Conservation (phyloP, 176 grass and related monocot genomes). For the sorghum (Sorghum bicolor) region DNA sequence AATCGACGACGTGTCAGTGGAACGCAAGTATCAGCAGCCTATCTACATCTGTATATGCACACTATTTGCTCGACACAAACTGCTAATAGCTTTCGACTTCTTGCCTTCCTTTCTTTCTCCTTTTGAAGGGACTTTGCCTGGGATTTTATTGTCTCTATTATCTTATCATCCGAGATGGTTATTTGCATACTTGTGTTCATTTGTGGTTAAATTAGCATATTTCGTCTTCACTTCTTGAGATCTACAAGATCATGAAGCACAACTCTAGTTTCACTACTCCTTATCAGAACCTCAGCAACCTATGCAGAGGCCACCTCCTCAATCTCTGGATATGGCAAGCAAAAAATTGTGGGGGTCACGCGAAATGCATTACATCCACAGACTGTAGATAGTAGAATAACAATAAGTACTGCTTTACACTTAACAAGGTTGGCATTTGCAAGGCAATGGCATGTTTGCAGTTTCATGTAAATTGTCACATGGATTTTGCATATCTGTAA, state of each 20-base stretch:
- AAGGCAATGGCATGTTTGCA: not conserved
- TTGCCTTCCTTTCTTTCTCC: not conserved
- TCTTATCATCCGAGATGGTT: slow-evolving; percentile 7
- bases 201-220: slow-evolving; percentile 3
- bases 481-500: not conserved
- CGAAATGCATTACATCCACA: no score
- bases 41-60: not conserved
- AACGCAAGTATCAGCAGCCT: not conserved
- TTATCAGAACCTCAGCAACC: slow-evolving; percentile 62
- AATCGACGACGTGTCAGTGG: not conserved
- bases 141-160: not conserved
- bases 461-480: not conserved
- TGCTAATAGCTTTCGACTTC: not conserved
- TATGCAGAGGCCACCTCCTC: slow-evolving; percentile 42
- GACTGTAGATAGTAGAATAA: not conserved
- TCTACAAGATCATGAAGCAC: slow-evolving; percentile 45
- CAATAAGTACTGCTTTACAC: not conserved
- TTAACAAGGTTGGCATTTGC: not conserved
- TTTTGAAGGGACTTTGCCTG: not conserved
- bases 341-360: not conserved
- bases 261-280: slow-evolving; percentile 33
- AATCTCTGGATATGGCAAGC: slow-evolving; percentile 36
- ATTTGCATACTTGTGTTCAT: slow-evolving; percentile 14
- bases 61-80: not conserved
- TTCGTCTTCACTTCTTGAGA: slow-evolving; percentile 38